A percentile compares a stretch with the other conserved stretches of the same genome.
Conservation (phyloP, 495 filamentous ascomycete species). For the Aspergillus mulundensis region DNA sequence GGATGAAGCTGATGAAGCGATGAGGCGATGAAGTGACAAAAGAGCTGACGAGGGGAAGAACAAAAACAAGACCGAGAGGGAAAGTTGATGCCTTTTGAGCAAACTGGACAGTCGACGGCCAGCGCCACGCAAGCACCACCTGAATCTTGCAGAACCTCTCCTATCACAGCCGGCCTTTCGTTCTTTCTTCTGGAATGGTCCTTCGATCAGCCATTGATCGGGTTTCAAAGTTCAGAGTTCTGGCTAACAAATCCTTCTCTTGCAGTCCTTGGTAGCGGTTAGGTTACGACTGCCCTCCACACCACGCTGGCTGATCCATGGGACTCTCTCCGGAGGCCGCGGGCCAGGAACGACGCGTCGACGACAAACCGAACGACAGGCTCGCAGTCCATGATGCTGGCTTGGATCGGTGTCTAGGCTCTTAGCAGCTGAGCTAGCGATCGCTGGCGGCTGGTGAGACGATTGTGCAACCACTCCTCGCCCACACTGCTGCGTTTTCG, state of each 20-base stretch:
- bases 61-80: background rate
- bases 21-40: slow-evolving; percentile 5
- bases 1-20: background rate
- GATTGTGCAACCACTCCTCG: slow-evolving; percentile 5
- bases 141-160: slow-evolving; percentile 10
- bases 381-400: background rate
- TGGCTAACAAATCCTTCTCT: background rate
- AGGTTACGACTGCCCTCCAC: background rate
- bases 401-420: background rate
- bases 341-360: background rate
- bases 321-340: background rate
- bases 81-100: slow-evolving; percentile 21
- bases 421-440: background rate
- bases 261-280: background rate
- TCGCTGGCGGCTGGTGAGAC: slow-evolving; percentile 6
- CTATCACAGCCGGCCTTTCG: slow-evolving; percentile 12
- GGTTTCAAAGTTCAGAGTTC: background rate
- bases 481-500: background rate
- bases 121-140: slow-evolving; percentile 29
- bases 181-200: background rate
- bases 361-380: background rate
- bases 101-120: slow-evolving; percentile 23
- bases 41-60: background rate
- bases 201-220: background rate
- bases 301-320: background rate